Evolutionary conservation across 495 filamentous ascomycete species (phyloP), one percentile per base, ranked within the genome.

Genomic region (Podospora bellae-mahoneyi): DNA sequence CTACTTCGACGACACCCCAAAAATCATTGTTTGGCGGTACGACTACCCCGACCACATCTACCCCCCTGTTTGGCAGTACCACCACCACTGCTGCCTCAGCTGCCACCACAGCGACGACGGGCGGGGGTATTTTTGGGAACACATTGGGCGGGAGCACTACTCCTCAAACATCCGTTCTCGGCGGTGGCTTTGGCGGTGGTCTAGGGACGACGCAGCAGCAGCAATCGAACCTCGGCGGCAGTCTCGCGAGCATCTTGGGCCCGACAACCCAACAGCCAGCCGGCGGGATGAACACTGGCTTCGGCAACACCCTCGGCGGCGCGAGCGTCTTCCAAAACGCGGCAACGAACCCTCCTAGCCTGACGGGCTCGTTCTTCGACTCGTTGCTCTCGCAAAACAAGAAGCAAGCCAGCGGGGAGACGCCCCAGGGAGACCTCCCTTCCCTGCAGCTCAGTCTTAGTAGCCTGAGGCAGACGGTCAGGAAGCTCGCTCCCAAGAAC

Each of bases 391-490:
- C 94, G 71, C 89, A 90, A 68, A 91, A 90, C 74, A 84, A 84
- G 74, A 89, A 89, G 75, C 82, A 87, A 67, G 84, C 81, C 23
- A 79, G 84, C 72, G 87, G 83, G 57, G 81, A 81, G 66, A 82
- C 79, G 18, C 77, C 79, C 13, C 77, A 85, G 64, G 84, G 85
- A 20, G 85, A 89, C 54, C 83, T 91, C 28, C 89, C 89, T 16
- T 85, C 84, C 66, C 79, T 97, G 64, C 92, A 97, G 77, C 83
- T 97, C 56, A 92, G 93, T 5, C 81, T 97, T 18, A 90, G 91
- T 69, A 93, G 97, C 77, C 91, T 97, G 69, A 88, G 92, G 61
- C 88, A 93, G 71, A 91, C 90, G 69, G 90, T 94, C 53, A 87
- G 88, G 75, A 89, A 93, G 75, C 82, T 97, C 19, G 92, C 91